Conservation (phyloP, 73 alveolate species). For the Paramecium sexaurelia region DNA sequence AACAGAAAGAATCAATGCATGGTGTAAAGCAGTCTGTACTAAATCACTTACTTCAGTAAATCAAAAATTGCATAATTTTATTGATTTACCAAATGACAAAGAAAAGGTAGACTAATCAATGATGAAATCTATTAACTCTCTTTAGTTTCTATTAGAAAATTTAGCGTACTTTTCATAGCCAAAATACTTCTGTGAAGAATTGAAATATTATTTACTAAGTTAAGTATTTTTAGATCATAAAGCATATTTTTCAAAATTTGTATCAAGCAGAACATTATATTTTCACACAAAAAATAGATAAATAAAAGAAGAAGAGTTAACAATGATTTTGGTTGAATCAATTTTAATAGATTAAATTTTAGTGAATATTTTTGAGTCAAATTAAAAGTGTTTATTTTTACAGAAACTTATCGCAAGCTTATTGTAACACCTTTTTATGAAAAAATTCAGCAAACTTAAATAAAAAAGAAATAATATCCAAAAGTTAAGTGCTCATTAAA, state of each 20-base stretch:
- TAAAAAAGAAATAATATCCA: not conserved
- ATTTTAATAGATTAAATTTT: not conserved
- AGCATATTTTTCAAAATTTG: not conserved
- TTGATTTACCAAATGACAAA: not conserved
- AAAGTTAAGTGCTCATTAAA: not conserved
- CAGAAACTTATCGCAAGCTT: not conserved
- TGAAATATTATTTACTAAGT: not conserved
- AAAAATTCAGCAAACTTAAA: not conserved
- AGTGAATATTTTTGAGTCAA: not conserved
- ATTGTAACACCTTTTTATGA: not conserved
- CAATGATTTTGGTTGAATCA: constrained; percentile 25
- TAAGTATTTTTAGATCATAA: constrained; percentile 4
- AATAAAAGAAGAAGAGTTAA: not conserved
- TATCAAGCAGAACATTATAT: not conserved
- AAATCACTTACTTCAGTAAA: constrained; percentile 35
- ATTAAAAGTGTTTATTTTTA: not conserved
- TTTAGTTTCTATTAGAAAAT: not conserved
- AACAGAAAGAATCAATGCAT: not conserved
- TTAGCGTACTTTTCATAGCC: not conserved
- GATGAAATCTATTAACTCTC: not conserved
- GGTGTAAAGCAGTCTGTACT: constrained; percentile 38
- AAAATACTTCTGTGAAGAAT: not conserved
- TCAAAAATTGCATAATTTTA: not conserved
- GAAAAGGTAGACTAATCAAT: not conserved
- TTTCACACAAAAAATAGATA: not conserved